Conservation (phyloP, 257 asterid species). For the Ilex asprella region DNA sequence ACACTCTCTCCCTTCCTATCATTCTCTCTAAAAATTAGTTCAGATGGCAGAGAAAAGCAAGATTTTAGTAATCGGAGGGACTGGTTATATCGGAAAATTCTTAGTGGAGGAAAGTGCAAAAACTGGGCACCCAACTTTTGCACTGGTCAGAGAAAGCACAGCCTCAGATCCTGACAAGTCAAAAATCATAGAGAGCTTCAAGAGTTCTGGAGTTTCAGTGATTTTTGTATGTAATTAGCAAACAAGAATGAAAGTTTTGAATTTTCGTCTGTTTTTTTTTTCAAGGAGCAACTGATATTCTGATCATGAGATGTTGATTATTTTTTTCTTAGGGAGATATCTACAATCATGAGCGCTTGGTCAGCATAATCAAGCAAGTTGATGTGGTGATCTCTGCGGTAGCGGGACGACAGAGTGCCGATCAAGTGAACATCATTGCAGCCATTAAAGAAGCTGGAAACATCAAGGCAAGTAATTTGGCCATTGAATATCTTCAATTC, state of each 20-base stretch:
- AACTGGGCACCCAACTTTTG: constrained; percentile 18
- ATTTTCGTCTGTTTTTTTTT: neutral
- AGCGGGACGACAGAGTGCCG: too few relatives aligned
- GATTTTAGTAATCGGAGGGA: constrained; percentile 27
- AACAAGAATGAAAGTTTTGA: neutral
- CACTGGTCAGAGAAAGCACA: constrained; percentile 16
- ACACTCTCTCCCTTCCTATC: too few relatives aligned
- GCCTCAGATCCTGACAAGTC: constrained; percentile 5
- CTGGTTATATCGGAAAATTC: constrained; percentile 18
- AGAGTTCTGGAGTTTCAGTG: constrained; percentile 10
- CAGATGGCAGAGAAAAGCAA: constrained; percentile 21
- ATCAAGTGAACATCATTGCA: too few relatives aligned
- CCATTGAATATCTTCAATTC: too few relatives aligned
- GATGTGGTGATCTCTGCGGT: too few relatives aligned
- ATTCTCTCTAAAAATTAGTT: neutral
- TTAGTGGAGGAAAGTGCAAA: constrained; percentile 19
- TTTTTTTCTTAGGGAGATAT: too few relatives aligned
- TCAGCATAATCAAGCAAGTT: too few relatives aligned
- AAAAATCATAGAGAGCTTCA: constrained; percentile 12
- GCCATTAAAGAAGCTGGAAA: too few relatives aligned
- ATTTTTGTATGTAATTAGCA: constrained; percentile 6
- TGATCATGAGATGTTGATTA: too few relatives aligned
- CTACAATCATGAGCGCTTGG: too few relatives aligned
- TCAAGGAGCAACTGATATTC: too few relatives aligned
- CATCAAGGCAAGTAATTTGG: too few relatives aligned